A percentile compares a stretch with the other conserved stretches of the same genome.
Conservation (phyloP, 345 rosid species). For the Lepidium didymum region DNA sequence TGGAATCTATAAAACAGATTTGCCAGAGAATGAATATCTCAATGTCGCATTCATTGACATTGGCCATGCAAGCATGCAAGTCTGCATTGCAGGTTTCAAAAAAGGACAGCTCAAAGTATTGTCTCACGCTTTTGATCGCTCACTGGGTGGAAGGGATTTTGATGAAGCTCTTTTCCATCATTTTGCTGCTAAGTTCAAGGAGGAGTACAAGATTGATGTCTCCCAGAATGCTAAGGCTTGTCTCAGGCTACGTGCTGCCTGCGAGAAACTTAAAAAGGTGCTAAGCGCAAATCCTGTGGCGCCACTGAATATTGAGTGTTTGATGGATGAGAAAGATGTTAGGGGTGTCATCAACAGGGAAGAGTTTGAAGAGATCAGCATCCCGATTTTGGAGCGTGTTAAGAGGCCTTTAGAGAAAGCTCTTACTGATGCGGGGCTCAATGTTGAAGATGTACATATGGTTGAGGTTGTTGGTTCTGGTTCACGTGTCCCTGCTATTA, state of each 20-base stretch:
- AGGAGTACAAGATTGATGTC: conserved; percentile 86
- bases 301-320: conserved; percentile 82
- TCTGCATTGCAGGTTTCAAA: conserved; percentile 87
- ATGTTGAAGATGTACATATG: conserved; percentile 66
- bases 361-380: conserved; percentile 75
- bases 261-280: conserved; percentile 92
- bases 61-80: conserved; percentile 95
- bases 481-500: conserved; percentile 78
- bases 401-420: conserved; percentile 87
- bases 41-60: conserved; percentile 90
- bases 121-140: conserved; percentile 74
- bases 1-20: conserved; percentile 93
- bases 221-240: conserved; percentile 79
- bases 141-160: conserved; percentile 90
- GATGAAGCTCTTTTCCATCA: conserved; percentile 79
- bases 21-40: conserved; percentile 74
- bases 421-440: conserved; percentile 71
- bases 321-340: conserved; percentile 98
- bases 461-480: conserved; percentile 94
- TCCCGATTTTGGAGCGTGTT: conserved; percentile 76
- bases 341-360: conserved; percentile 84
- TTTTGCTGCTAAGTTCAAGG: conserved; percentile 77
- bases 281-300: conserved; percentile 93
- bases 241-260: conserved; percentile 71
- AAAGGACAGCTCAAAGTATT: conserved; percentile 78